Percentiles rank a stretch among this genome's conserved stretches.
Evolutionary conservation across 805 yeast genomes (phyloP).

Genomic region (Starmerella vaccinii): DNA sequence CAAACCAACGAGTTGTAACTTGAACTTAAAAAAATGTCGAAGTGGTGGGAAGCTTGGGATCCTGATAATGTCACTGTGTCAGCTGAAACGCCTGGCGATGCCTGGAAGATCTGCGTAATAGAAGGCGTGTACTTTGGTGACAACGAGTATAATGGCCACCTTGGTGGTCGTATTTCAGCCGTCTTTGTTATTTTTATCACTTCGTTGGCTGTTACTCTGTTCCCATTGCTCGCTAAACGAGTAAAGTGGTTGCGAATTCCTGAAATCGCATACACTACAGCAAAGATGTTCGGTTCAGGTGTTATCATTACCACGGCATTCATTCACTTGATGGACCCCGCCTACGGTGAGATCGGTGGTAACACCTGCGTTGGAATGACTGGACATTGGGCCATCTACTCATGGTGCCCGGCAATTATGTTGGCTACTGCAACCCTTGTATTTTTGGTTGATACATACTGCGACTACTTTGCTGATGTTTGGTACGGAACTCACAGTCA

Average conservation of each 20-base stretch:
- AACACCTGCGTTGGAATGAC: conserved; percentile 36
- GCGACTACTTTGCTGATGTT: conserved; percentile 36
- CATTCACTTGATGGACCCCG: conserved; percentile 47
- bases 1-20: no score
- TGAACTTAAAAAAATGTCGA: conserved; percentile 2
- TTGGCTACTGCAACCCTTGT: conserved; percentile 38
- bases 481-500: conserved; percentile 24
- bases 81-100: conserved; percentile 27
- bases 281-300: conserved; percentile 57
- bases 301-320: conserved; percentile 70
- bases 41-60: conserved; percentile 26
- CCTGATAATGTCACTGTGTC: conserved; percentile 28
- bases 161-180: conserved; percentile 45
- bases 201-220: conserved; percentile 38
- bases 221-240: conserved; percentile 34
- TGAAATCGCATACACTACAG: conserved; percentile 29
- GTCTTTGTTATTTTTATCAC: conserved; percentile 49
- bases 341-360: conserved; percentile 31
- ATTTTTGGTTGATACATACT: conserved; percentile 42
- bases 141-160: conserved; percentile 36
- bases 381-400: conserved; percentile 41
- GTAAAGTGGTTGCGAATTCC: conserved; percentile 27
- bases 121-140: conserved; percentile 36
- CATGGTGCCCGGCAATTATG: conserved; percentile 49
- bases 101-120: conserved; percentile 37